These are phyloP conservation scores for Podila minutissima DNA, from an alignment of 192 early-diverging fungal genomes.

Conservation along the genomic window DNA sequence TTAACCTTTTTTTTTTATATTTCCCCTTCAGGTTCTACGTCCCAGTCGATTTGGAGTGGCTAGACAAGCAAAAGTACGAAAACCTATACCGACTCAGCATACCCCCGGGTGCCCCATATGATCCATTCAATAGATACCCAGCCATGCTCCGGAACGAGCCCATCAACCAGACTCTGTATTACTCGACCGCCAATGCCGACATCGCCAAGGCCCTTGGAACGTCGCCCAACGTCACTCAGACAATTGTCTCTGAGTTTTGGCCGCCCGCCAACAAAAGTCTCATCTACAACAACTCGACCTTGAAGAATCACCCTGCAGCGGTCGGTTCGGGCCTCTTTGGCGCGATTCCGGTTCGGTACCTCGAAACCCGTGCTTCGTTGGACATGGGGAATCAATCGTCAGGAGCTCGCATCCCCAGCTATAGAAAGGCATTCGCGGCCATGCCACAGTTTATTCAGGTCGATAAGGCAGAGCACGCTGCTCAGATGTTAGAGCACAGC, in stretches of 20 bases:
- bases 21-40: no score
- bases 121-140: neutral
- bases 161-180: constrained; percentile 28
- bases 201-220: constrained; percentile 18
- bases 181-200: constrained; percentile 13
- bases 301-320: neutral
- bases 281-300: neutral
- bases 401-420: neutral
- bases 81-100: no score
- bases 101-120: neutral
- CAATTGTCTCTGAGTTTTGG: constrained; percentile 17
- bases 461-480: neutral
- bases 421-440: neutral
- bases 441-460: constrained; percentile 1
- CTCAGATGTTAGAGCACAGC: no score
- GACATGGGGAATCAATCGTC: neutral
- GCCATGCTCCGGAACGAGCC: no score
- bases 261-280: constrained; percentile 20
- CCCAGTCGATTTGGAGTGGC: no score
- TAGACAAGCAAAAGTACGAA: no score
- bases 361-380: no score
- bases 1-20: no score
- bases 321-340: constrained; percentile 10
- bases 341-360: constrained; percentile 25
- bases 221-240: constrained; percentile 11